Evolutionary conservation across 2,329 filamentous ascomycete genomes (phyloP).

Genomic region (Dactylellina drechsleri): DNA sequence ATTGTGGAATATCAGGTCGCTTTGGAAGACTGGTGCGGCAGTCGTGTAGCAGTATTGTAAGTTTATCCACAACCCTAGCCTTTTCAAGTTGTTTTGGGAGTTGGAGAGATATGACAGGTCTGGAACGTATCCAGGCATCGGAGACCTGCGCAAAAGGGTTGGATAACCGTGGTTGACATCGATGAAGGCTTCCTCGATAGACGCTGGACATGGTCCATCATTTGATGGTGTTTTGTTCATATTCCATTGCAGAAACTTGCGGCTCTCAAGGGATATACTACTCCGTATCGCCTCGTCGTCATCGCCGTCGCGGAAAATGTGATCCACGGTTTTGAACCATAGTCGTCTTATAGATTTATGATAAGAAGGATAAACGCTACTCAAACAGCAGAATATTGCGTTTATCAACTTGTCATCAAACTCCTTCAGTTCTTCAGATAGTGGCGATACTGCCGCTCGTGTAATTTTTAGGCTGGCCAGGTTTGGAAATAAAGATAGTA

Average conservation of each 20-base stretch:
- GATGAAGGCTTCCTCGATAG: conserved; percentile 18
- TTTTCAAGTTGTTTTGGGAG: background rate
- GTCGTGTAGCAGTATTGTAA: too few species aligned
- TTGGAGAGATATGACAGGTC: conserved; percentile 3
- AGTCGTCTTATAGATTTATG: conserved; percentile 4
- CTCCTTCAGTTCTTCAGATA: background rate
- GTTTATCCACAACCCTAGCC: conserved; percentile 4
- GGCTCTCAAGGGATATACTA: background rate
- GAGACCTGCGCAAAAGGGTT: background rate
- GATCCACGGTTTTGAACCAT: background rate
- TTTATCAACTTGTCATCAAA: background rate
- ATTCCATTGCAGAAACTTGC: background rate
- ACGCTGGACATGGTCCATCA: background rate
- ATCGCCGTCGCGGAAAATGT: background rate
- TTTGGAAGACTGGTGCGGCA: background rate
- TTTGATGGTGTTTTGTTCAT: background rate
- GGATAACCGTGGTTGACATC: conserved; percentile 1
- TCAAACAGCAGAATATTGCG: background rate
- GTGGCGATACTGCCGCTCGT: background rate
- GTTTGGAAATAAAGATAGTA: conserved; percentile 16
- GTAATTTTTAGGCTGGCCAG: conserved; percentile 22
- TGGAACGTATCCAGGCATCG: background rate
- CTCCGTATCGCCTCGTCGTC: background rate
- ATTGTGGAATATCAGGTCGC: background rate
- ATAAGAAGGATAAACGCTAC: conserved; percentile 1